Evolutionary conservation across 2,329 filamentous ascomycete genomes (phyloP).

Genomic region (Fusarium graminum): DNA sequence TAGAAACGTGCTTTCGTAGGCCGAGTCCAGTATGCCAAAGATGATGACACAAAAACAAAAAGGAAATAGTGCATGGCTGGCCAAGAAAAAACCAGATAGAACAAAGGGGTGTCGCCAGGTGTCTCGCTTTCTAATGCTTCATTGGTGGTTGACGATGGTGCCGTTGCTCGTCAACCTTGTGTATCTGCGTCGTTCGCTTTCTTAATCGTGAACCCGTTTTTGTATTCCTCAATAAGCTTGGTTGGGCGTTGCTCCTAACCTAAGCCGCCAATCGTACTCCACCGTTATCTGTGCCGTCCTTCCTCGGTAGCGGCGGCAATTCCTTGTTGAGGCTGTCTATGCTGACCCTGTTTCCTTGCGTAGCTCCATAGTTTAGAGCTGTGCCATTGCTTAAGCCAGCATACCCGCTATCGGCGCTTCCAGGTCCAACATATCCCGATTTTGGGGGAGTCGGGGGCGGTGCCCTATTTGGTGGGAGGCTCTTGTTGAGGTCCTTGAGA

Average conservation of each 20-base stretch:
- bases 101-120: slow-evolving; percentile 40
- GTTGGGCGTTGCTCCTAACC: slow-evolving; percentile 43
- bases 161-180: slow-evolving; percentile 47
- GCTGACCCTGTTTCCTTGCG: slow-evolving; percentile 59
- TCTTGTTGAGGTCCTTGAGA: slow-evolving; percentile 53
- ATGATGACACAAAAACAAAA: slow-evolving; percentile 32
- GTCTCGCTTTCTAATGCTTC: slow-evolving; percentile 51
- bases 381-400: slow-evolving; percentile 54
- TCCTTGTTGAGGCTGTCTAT: slow-evolving; percentile 72
- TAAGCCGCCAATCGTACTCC: slow-evolving; percentile 53
- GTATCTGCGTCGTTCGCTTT: slow-evolving; percentile 42
- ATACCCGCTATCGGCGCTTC: slow-evolving; percentile 64
- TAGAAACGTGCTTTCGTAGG: slow-evolving; percentile 41
- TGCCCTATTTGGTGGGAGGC: slow-evolving; percentile 60
- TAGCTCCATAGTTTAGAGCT: slow-evolving; percentile 48
- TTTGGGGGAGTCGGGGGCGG: slow-evolving; percentile 56
- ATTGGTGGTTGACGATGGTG: slow-evolving; percentile 44
- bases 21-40: slow-evolving; percentile 38
- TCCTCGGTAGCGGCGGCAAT: slow-evolving; percentile 67
- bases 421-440: slow-evolving; percentile 55
- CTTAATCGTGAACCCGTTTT: slow-evolving; percentile 44
- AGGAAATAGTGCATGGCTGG: slow-evolving; percentile 42
- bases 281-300: slow-evolving; percentile 48
- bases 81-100: slow-evolving; percentile 35
- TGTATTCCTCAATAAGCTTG: slow-evolving; percentile 41